These are phyloP conservation scores for Scheffersomyces titani DNA, from an alignment of 1,139 yeast species.

Conservation along the genomic window DNA sequence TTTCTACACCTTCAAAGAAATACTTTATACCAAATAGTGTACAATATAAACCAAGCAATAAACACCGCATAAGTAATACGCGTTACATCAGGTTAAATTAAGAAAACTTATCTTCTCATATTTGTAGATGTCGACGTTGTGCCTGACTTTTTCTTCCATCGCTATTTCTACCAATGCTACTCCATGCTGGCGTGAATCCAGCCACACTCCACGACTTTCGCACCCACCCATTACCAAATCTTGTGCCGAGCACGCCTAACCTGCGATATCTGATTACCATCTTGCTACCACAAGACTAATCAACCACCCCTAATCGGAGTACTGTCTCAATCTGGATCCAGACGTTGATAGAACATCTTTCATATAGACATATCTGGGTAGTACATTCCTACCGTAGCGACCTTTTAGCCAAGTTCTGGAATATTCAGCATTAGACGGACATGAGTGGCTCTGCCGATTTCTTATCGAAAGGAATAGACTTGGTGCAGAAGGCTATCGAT, in stretches of 20 bases:
- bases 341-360: not conserved
- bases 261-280: not conserved
- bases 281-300: not conserved
- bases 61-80: no score
- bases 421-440: not conserved
- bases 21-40: no score
- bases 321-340: not conserved
- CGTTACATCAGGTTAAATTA: no score
- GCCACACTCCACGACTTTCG: not conserved
- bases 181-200: no score
- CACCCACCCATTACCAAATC: not conserved
- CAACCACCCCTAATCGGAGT: not conserved
- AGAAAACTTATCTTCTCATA: no score
- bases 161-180: not conserved
- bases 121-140: no score
- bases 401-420: not conserved
- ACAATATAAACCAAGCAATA: no score
- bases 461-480: slow-evolving; percentile 87
- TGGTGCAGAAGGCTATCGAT: slow-evolving; percentile 92
- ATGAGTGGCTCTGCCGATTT: slow-evolving; percentile 70
- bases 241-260: not conserved
- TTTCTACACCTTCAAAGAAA: not conserved
- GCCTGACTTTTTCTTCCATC: not conserved
- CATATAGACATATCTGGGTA: not conserved
- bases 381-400: no score